Percentiles rank a stretch among this genome's conserved stretches.
Evolutionary conservation across 352 stramenopile species (phyloP).

Genomic region (Phytophthora ramorum): DNA sequence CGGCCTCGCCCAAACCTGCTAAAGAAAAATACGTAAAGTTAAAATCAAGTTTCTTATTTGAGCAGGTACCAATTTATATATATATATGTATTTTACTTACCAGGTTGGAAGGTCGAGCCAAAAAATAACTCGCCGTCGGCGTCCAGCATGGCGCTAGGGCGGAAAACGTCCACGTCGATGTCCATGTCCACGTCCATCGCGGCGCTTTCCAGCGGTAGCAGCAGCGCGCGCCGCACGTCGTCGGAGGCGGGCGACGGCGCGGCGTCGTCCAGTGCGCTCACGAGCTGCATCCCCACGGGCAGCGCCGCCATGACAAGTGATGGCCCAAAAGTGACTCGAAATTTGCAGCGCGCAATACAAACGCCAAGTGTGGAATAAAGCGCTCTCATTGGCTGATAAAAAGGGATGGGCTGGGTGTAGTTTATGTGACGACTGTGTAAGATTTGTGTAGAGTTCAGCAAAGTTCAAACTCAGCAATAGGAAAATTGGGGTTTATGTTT

Average conservation of each 20-base stretch:
- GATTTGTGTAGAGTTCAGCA: neutral
- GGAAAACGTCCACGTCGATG: constrained; percentile 69
- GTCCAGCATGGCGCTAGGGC: constrained; percentile 71
- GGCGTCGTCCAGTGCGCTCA: constrained; percentile 44
- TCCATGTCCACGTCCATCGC: constrained; percentile 66
- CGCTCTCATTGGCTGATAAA: constrained; percentile 14
- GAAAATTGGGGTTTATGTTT: neutral
- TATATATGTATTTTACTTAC: constrained; percentile 21
- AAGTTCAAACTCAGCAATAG: neutral
- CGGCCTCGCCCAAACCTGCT: constrained; percentile 38
- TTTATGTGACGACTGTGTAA: constrained; percentile 2
- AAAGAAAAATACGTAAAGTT: constrained; percentile 1
- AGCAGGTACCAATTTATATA: neutral
- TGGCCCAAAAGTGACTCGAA: constrained; percentile 16
- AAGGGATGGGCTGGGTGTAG: neutral
- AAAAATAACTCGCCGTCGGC: constrained; percentile 35
- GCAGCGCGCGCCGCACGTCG: constrained; percentile 20
- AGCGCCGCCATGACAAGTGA: constrained; percentile 21
- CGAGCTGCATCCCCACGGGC: constrained; percentile 45
- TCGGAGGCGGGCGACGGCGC: constrained; percentile 5
- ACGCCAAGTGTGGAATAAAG: neutral
- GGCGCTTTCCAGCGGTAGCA: constrained; percentile 29
- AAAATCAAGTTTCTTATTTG: constrained; percentile 8
- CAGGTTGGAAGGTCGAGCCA: constrained; percentile 43
- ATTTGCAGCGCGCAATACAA: constrained; percentile 23